Conservation (phyloP, 2,329 filamentous ascomycete genomes). For the Exophiala aquamarina region DNA sequence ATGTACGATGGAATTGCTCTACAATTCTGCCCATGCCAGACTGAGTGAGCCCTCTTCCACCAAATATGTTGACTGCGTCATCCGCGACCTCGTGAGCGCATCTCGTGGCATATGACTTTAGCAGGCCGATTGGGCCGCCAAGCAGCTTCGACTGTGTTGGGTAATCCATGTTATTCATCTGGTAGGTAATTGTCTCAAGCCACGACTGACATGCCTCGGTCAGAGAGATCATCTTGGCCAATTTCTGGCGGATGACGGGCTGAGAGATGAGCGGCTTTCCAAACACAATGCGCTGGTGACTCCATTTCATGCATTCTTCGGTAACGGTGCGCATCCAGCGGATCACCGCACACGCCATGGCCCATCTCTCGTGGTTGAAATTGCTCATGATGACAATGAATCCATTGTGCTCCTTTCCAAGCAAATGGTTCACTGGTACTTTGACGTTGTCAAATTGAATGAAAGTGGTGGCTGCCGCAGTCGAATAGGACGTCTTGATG, state of each 20-base stretch:
- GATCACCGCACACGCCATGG: constrained; percentile 65
- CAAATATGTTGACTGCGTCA: constrained; percentile 69
- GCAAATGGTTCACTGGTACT: constrained; percentile 68
- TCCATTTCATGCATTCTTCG: constrained; percentile 70
- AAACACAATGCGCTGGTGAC: constrained; percentile 74
- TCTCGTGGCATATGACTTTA: constrained; percentile 71
- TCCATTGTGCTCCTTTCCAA: constrained; percentile 68
- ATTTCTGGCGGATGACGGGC: constrained; percentile 68
- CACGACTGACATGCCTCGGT: constrained; percentile 71
- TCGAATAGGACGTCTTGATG: constrained; percentile 65
- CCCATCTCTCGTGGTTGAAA: constrained; percentile 76
- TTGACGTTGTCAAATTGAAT: constrained; percentile 74
- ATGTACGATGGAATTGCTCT: constrained; percentile 65
- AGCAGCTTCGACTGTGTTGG: constrained; percentile 51
- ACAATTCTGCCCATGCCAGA: constrained; percentile 69
- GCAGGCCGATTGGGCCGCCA: constrained; percentile 69
- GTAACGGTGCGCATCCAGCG: constrained; percentile 62
- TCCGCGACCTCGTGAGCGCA: constrained; percentile 71
- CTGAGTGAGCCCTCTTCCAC: constrained; percentile 70
- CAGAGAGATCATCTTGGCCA: constrained; percentile 68
- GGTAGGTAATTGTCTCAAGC: constrained; percentile 44
- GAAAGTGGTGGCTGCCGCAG: constrained; percentile 68
- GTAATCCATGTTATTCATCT: constrained; percentile 57
- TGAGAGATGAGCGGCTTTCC: constrained; percentile 70
- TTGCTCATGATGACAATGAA: constrained; percentile 77